phyloP scores from a whole-genome alignment of 1,139 yeast species.

The Debaryomycetaceae sp. region DNA sequence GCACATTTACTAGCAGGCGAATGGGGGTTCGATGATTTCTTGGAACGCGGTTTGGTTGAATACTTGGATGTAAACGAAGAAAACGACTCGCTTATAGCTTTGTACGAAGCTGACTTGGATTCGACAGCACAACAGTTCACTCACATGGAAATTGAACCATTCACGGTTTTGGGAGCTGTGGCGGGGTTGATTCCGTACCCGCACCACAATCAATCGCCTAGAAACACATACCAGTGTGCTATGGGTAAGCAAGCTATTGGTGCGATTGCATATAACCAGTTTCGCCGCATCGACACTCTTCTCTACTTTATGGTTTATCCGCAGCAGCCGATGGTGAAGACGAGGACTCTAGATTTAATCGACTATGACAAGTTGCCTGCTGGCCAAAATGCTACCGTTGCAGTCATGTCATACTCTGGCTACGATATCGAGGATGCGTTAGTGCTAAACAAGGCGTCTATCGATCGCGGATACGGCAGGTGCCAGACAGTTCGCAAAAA shows the following conservation, averaged over 20 bases:
- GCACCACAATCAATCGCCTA: constrained; percentile 96
- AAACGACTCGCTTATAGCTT: constrained; percentile 86
- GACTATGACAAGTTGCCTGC: constrained; percentile 96
- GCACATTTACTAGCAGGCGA: constrained; percentile 50
- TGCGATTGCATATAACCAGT: constrained; percentile 95
- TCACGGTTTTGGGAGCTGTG: constrained; percentile 93
- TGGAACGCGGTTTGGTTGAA: constrained; percentile 80
- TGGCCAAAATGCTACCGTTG: constrained; percentile 97
- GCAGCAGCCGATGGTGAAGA: constrained; percentile 98
- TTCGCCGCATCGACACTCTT: constrained; percentile 88
- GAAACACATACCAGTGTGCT: constrained; percentile 98
- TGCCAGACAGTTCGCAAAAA: constrained; percentile 95
- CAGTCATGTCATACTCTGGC: constrained; percentile 98
- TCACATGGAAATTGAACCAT: constrained; percentile 93
- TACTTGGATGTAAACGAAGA: constrained; percentile 97
- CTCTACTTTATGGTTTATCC: constrained; percentile 95
- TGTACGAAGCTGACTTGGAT: constrained; percentile 54
- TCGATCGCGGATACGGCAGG: constrained; percentile 96
- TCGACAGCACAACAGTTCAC: constrained; percentile 39
- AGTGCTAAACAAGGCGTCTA: constrained; percentile 82
- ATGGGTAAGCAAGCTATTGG: constrained; percentile 99
- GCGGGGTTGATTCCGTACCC: constrained; percentile 99
- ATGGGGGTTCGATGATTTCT: constrained; percentile 82
- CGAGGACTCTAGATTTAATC: constrained; percentile 90
- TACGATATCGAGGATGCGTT: constrained; percentile 99